These are phyloP conservation scores for Fusarium algeriense DNA, from an alignment of 2,329 filamentous ascomycete genomes.

Conservation along the genomic window DNA sequence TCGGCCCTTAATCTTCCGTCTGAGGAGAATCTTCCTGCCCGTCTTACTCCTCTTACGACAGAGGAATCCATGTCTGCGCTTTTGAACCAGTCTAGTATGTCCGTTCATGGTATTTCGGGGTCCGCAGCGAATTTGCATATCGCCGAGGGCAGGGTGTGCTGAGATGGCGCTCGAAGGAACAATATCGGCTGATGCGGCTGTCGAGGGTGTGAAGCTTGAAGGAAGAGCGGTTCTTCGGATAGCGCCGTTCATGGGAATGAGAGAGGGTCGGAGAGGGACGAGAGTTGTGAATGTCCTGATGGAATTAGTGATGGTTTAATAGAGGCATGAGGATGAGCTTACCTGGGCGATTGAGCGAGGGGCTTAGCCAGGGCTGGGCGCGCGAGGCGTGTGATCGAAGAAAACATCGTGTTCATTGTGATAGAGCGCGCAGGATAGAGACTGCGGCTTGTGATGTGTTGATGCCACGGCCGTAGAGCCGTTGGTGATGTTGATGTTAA, in stretches of 20 bases:
- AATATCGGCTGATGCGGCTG: conserved; percentile 55
- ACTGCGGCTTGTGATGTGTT: conserved; percentile 33
- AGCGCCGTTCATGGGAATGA: conserved; percentile 50
- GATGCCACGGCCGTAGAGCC: conserved; percentile 22
- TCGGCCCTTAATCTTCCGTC: conserved; percentile 67
- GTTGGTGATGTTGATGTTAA: conserved; percentile 43
- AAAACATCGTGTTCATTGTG: conserved; percentile 46
- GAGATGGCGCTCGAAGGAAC: conserved; percentile 62
- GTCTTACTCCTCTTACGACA: conserved; percentile 62
- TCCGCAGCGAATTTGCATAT: conserved; percentile 67
- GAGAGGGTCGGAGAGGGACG: conserved; percentile 63
- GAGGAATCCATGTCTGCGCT: conserved; percentile 70
- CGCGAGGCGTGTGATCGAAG: conserved; percentile 49
- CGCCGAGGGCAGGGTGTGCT: conserved; percentile 64
- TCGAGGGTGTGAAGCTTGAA: conserved; percentile 49
- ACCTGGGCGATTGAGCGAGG: conserved; percentile 45
- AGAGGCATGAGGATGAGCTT: background rate
- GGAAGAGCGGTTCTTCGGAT: conserved; percentile 50
- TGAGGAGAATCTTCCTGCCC: conserved; percentile 65
- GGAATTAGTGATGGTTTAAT: conserved; percentile 15
- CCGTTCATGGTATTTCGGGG: conserved; percentile 69
- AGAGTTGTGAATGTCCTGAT: conserved; percentile 63
- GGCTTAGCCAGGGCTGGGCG: conserved; percentile 47
- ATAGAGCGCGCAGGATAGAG: conserved; percentile 12
- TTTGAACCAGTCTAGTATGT: conserved; percentile 67